Evolutionary conservation across 2,329 filamentous ascomycete genomes (phyloP), one percentile per base, ranked within the genome.

Genomic region (Kalmusia sp.): DNA sequence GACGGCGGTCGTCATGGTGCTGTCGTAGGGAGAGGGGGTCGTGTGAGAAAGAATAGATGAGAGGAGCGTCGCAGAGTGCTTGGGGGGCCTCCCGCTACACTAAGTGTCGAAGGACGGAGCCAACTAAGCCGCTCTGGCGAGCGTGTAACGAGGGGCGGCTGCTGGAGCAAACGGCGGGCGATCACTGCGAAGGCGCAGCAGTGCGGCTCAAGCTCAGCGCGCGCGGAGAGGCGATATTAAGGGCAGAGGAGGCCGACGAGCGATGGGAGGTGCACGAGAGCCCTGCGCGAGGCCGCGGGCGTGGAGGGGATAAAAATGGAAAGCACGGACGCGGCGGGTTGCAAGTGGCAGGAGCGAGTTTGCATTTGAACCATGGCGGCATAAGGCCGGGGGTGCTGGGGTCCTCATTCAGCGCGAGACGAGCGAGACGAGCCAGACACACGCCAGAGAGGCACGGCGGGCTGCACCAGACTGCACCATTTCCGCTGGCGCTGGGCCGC

Each of bases 1-100:
- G 69, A 80, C 70, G 57, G 75, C 76, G 63, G 78, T 78, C 54
- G 77, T 78, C 78, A 80, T 80, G 68, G 65, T 69, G 64, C 59
- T 61, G 63, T 60, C 47, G 61, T 57, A 63, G 54, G 67, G 56
- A 56, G 59, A 56, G 56, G 57, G 50, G 52, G 28, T 52, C 50
- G 50, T 30, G 35, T 24, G 44, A 33, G 28, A 52, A 46, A 38
- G 39, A 48, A 46, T 56, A 65, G 65, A 70, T 65, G 69, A 65
- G 67, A 67, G 68, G 69, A 70, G 67, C 66, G 67, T 65, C 58
- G 68, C 67, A 72, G 67, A 56, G 62, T 62, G 64, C 60, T 63
- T 60, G 64, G 62, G 63, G 39, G 34, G 43, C 64, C 44, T 62
- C 64, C 64, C 66, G 70, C 65, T 63, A 74, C 70, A 68, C 67